Evolutionary conservation across 257 asterid species (phyloP).

Genomic region (Nicotiana benthamiana): DNA sequence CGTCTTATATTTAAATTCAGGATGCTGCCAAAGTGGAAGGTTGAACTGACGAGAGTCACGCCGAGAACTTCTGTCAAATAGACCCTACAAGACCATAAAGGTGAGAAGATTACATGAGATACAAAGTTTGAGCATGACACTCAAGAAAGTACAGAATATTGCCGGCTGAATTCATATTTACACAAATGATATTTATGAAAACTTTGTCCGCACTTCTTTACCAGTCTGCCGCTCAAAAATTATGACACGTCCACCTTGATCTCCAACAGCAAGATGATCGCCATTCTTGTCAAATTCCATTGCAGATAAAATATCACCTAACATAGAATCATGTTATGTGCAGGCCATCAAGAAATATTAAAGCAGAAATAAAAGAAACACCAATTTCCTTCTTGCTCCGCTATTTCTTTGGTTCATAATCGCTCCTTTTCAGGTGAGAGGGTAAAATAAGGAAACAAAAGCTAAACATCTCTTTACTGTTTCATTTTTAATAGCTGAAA

Average conservation of each 20-base stretch:
- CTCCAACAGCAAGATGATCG: conserved; percentile 68
- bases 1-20: conserved; percentile 57
- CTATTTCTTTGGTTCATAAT: neutral
- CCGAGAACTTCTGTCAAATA: conserved; percentile 31
- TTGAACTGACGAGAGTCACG: conserved; percentile 51
- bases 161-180: neutral
- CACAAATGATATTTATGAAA: neutral
- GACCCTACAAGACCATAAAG: conserved; percentile 33
- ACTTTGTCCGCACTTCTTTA: conserved; percentile 45
- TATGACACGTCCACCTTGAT: conserved; percentile 82
- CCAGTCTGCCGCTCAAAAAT: conserved; percentile 42
- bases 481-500: neutral
- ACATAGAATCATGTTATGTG: neutral
- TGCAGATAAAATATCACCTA: conserved; percentile 70
- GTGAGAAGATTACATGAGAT: neutral
- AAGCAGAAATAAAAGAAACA: neutral
- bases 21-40: conserved; percentile 32
- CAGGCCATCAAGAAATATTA: neutral
- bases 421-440: neutral
- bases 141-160: neutral
- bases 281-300: conserved; percentile 64
- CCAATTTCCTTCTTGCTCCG: neutral
- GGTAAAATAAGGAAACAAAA: neutral
- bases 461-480: neutral
- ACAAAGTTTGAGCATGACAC: neutral